Evolutionary conservation across 768 basidiomycete species (phyloP).

Genomic region (Multifurca ochricompacta): DNA sequence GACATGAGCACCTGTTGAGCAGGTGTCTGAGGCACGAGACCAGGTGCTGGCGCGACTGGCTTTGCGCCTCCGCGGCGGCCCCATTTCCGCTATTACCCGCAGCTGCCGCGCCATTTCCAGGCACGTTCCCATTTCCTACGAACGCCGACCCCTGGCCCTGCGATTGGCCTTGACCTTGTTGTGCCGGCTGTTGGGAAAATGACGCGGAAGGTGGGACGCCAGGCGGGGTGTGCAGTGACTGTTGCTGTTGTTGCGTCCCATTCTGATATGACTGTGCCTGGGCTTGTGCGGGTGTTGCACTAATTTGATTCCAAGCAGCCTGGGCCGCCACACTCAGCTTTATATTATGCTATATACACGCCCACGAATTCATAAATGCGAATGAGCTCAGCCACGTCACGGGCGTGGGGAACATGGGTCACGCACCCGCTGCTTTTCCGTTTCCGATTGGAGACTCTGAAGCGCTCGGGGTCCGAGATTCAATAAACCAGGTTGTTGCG

Average conservation of each 20-base stretch:
- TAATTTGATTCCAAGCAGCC: conserved; percentile 59
- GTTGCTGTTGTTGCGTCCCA: conserved; percentile 36
- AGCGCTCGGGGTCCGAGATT: conserved; percentile 39
- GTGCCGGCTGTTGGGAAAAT: conserved; percentile 31
- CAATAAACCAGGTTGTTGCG: conserved; percentile 60
- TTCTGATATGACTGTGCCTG: conserved; percentile 33
- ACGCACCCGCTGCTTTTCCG: conserved; percentile 65
- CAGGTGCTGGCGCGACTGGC: conserved; percentile 20
- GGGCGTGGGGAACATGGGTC: neutral
- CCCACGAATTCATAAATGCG: neutral
- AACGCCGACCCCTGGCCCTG: conserved; percentile 12
- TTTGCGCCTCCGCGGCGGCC: conserved; percentile 12
- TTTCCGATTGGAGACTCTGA: conserved; percentile 45
- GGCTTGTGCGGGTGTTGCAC: conserved; percentile 35
- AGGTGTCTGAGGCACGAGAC: conserved; percentile 31
- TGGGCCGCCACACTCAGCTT: conserved; percentile 58
- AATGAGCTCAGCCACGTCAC: conserved; percentile 12
- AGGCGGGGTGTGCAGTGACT: conserved; percentile 48
- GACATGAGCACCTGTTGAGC: conserved; percentile 23
- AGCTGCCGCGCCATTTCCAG: conserved; percentile 7
- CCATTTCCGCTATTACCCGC: conserved; percentile 22
- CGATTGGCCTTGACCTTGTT: conserved; percentile 24
- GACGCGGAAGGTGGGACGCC: conserved; percentile 37
- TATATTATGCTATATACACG: conserved; percentile 32
- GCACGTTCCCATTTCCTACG: conserved; percentile 19